These are phyloP conservation scores for Avena insularis DNA, from an alignment of 176 grass and related monocot species.

Conservation along the genomic window DNA sequence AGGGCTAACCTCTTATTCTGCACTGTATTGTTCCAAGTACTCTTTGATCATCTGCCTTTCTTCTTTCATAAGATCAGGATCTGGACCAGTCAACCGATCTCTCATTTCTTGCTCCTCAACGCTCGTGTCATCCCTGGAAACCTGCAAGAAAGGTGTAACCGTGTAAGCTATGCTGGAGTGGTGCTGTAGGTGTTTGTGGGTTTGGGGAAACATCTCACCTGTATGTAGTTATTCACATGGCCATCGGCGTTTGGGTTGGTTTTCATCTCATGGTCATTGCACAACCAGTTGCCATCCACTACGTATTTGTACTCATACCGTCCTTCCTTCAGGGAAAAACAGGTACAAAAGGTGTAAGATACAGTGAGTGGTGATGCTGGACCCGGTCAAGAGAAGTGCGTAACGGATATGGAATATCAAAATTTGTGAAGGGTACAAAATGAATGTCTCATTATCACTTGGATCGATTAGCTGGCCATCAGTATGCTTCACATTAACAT, in stretches of 20 bases:
- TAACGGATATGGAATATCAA: background rate
- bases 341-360: conserved; percentile 36
- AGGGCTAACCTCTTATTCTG: conserved; percentile 36
- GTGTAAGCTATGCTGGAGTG: background rate
- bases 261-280: conserved; percentile 62
- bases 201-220: conserved; percentile 50
- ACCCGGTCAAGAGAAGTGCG: background rate
- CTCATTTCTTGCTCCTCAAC: conserved; percentile 57
- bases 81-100: conserved; percentile 55
- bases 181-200: background rate
- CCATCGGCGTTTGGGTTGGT: conserved; percentile 74
- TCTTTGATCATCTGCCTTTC: conserved; percentile 83
- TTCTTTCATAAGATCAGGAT: conserved; percentile 63
- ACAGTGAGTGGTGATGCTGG: background rate
- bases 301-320: conserved; percentile 95
- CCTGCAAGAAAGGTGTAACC: conserved; percentile 45
- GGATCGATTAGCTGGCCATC: background rate
- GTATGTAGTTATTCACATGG: conserved; percentile 93
- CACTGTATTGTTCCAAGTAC: conserved; percentile 61
- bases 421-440: background rate
- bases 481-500: background rate
- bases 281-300: conserved; percentile 81
- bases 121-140: conserved; percentile 50
- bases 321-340: conserved; percentile 71
- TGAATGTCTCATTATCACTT: background rate